These are phyloP conservation scores for Rhododendron ferrugineum DNA, from an alignment of 148 eudicot species.

Conservation along the genomic window DNA sequence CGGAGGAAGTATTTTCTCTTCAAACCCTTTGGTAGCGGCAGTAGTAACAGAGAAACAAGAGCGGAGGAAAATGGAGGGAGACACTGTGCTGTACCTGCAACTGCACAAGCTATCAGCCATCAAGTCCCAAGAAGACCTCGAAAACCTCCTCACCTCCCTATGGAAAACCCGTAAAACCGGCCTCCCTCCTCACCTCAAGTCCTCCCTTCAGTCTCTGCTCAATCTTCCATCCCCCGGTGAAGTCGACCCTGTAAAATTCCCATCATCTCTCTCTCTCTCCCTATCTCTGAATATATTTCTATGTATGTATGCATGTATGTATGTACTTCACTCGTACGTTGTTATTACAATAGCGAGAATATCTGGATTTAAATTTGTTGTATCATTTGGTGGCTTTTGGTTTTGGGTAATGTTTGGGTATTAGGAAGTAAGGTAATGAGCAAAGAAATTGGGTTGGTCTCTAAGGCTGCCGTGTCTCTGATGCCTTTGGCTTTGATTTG, in stretches of 20 bases:
- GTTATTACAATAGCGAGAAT: neutral
- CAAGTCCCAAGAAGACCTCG: conserved; percentile 14
- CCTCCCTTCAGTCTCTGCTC: conserved; percentile 23
- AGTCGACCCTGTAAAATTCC: conserved; percentile 19
- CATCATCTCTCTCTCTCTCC: neutral
- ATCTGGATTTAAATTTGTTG: neutral
- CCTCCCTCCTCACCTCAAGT: conserved; percentile 10
- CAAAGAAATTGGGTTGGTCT: neutral
- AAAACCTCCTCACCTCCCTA: conserved; percentile 10
- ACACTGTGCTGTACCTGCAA: conserved; percentile 12
- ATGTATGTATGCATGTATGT: neutral
- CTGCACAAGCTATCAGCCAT: conserved; percentile 21
- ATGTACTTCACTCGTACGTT: too few species aligned
- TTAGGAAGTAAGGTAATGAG: neutral
- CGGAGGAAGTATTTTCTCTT: neutral
- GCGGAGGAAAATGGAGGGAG: conserved; percentile 10
- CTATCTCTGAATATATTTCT: neutral
- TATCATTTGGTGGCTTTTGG: neutral
- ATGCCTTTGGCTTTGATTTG: neutral
- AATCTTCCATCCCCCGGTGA: conserved; percentile 10
- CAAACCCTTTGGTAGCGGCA: neutral
- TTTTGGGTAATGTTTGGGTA: neutral
- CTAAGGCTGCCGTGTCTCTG: neutral
- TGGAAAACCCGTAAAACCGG: conserved; percentile 32
- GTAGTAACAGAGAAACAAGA: neutral